Percentiles rank a stretch among this genome's conserved stretches.
phyloP scores from a whole-genome alignment of 768 basidiomycete species.

The Agrocybe pediades region DNA sequence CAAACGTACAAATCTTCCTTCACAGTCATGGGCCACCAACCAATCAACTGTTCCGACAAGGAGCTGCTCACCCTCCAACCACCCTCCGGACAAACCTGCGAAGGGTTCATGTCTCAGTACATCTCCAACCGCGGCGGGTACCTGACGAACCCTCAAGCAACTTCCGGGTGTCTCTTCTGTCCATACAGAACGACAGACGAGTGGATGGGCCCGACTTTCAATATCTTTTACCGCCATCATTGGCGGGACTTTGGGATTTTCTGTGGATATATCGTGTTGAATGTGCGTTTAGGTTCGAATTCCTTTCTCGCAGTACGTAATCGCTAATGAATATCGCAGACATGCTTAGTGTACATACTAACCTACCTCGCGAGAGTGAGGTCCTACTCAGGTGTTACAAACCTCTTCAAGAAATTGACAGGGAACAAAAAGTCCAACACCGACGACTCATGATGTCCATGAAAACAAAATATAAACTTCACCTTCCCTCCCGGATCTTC shows the following conservation, averaged over 20 bases:
- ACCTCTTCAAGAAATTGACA: slow-evolving; percentile 11
- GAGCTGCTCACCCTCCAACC: slow-evolving; percentile 68
- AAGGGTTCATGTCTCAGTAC: slow-evolving; percentile 49
- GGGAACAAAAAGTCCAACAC: slow-evolving; percentile 10
- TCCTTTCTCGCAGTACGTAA: neutral
- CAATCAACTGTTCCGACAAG: slow-evolving; percentile 54
- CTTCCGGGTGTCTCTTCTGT: slow-evolving; percentile 57
- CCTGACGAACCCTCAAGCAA: slow-evolving; percentile 53
- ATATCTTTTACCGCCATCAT: slow-evolving; percentile 55
- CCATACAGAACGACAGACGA: slow-evolving; percentile 51
- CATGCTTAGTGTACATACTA: slow-evolving; percentile 44
- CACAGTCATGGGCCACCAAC: slow-evolving; percentile 49
- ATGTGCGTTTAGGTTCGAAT: slow-evolving; percentile 29
- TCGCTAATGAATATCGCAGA: slow-evolving; percentile 33
- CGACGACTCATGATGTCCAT: neutral
- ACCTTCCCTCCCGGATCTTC: too few relatives aligned
- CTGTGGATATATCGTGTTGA: slow-evolving; percentile 47
- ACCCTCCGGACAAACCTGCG: slow-evolving; percentile 60
- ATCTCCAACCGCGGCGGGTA: slow-evolving; percentile 58
- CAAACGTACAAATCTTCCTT: slow-evolving; percentile 25
- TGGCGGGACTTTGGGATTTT: slow-evolving; percentile 58
- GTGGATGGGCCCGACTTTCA: slow-evolving; percentile 57
- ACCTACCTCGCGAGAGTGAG: slow-evolving; percentile 62
- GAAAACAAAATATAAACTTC: neutral
- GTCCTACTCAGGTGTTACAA: slow-evolving; percentile 15